Conservation (phyloP, 176 grass and related monocot genomes). For the Calamus simplicifolius region DNA sequence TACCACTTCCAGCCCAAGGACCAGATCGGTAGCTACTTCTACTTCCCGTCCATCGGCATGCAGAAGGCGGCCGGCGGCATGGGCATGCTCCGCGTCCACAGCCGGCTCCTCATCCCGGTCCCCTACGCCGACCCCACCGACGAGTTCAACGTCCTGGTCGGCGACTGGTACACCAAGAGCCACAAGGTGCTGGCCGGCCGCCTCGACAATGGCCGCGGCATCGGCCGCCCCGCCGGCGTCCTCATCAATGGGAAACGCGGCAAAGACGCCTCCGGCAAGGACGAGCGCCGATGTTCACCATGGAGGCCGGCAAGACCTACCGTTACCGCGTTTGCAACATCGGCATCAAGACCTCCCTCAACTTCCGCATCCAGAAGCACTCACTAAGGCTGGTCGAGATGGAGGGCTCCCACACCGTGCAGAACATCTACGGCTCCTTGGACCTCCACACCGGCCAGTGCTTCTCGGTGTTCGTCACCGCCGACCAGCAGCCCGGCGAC, state of each 20-base stretch:
- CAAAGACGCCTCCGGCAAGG: conserved; percentile 33
- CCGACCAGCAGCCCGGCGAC: conserved; percentile 58
- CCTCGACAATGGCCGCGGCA: conserved; percentile 55
- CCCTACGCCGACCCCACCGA: conserved; percentile 56
- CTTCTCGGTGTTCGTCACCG: conserved; percentile 64
- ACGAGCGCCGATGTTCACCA: conserved; percentile 48
- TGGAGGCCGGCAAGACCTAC: conserved; percentile 70
- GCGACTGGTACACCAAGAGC: conserved; percentile 87
- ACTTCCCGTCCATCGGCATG: conserved; percentile 79
- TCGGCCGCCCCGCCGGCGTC: conserved; percentile 56
- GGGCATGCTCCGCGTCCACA: conserved; percentile 71
- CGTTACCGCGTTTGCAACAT: conserved; percentile 87
- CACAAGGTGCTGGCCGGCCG: conserved; percentile 43
- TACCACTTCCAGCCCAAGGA: conserved; percentile 90
- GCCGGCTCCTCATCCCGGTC: conserved; percentile 75
- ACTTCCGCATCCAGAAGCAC: conserved; percentile 76
- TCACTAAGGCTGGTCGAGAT: conserved; percentile 60
- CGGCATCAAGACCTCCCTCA: conserved; percentile 62
- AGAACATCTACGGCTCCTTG: conserved; percentile 61
- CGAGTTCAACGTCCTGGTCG: conserved; percentile 48
- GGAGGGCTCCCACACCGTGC: conserved; percentile 93
- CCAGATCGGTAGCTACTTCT: conserved; percentile 95
- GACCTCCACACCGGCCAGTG: conserved; percentile 86
- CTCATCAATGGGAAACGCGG: conserved; percentile 78
- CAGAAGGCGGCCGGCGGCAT: conserved; percentile 62